phyloP scores from a whole-genome alignment of 805 yeast species.

The Saturnispora ahearnii region DNA sequence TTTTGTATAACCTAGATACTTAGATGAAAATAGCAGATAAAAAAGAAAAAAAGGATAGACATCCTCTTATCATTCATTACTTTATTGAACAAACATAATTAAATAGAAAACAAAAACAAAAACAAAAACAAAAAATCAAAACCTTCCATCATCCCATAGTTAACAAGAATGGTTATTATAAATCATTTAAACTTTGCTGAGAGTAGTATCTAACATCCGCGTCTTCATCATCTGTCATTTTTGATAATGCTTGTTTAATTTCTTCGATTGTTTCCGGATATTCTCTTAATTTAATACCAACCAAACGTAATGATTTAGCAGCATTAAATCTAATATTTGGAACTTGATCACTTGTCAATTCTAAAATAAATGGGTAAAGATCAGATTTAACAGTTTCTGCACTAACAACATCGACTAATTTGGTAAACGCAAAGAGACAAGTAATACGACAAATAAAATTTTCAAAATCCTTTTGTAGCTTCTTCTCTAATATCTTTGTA shows the following conservation, averaged over 20 bases:
- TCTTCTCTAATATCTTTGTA: slow-evolving; percentile 53
- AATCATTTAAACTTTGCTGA: slow-evolving; percentile 33
- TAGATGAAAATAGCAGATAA: background rate
- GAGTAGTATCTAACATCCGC: slow-evolving; percentile 88
- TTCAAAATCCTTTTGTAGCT: slow-evolving; percentile 29
- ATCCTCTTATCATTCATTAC: background rate
- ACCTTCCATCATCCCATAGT: slow-evolving; percentile 1
- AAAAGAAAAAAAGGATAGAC: background rate
- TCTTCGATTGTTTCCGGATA: slow-evolving; percentile 36
- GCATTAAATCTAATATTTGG: slow-evolving; percentile 95
- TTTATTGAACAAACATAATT: slow-evolving; percentile 1
- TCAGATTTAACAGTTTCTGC: slow-evolving; percentile 49
- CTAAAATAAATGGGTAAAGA: slow-evolving; percentile 71
- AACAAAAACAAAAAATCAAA: background rate
- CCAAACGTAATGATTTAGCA: slow-evolving; percentile 68
- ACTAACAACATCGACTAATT: slow-evolving; percentile 63
- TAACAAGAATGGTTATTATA: slow-evolving; percentile 6
- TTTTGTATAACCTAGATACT: background rate
- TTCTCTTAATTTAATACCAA: slow-evolving; percentile 43
- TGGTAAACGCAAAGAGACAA: slow-evolving; percentile 79
- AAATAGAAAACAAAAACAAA: background rate
- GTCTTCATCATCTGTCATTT: slow-evolving; percentile 63
- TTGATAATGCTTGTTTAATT: slow-evolving; percentile 57
- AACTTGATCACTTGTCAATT: slow-evolving; percentile 67
- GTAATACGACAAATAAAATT: slow-evolving; percentile 92